Evolutionary conservation across 768 basidiomycete genomes (phyloP).

Genomic region (Neoboletus subvelutipes): DNA sequence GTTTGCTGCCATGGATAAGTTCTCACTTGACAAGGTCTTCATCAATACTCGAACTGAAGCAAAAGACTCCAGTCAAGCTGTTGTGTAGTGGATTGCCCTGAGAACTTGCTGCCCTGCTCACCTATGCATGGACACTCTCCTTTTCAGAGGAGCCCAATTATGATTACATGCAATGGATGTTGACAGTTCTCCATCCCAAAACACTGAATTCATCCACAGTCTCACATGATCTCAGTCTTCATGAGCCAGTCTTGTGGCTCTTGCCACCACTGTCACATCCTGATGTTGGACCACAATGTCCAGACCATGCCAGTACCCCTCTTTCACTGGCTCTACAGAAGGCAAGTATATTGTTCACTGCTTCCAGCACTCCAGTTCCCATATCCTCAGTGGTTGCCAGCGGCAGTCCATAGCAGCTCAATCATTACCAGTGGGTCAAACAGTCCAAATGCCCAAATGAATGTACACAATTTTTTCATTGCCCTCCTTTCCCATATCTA

Average conservation of each 20-base stretch:
- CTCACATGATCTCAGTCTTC: background rate
- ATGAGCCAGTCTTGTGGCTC: background rate
- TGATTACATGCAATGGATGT: background rate
- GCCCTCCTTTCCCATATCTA: background rate
- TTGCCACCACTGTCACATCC: background rate
- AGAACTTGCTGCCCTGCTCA: background rate
- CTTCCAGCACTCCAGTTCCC: background rate
- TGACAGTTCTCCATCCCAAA: background rate
- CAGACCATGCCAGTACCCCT: background rate
- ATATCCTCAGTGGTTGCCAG: background rate
- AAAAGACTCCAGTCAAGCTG: background rate
- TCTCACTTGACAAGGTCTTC: background rate
- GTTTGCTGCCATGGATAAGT: background rate
- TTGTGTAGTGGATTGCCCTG: background rate
- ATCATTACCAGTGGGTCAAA: no score
- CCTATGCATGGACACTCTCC: background rate
- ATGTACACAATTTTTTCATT: background rate
- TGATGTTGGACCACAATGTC: background rate
- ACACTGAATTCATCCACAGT: background rate
- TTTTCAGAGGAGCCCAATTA: background rate
- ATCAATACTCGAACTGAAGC: background rate
- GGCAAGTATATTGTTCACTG: background rate
- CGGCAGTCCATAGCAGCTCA: background rate
- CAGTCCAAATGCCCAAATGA: background rate
- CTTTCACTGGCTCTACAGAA: no score